Evolutionary conservation across 1,139 yeast species (phyloP), one percentile per base, ranked within the genome.

Genomic region (Magnusiomyces fungicola): DNA sequence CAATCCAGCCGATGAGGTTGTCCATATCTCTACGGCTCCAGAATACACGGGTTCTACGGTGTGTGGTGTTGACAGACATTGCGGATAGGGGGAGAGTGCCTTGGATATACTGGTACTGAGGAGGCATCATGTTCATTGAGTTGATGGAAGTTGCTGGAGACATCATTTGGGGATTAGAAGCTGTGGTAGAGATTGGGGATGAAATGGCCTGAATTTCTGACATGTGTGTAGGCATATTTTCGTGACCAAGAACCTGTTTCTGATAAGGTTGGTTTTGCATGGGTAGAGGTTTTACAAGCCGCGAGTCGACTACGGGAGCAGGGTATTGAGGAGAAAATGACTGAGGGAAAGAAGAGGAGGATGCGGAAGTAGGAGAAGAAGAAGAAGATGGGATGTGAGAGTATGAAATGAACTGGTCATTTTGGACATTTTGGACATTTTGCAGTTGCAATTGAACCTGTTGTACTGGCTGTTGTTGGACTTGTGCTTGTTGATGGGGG

Each of bases 21-120:
- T 50, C 53, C 53, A 50, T 50, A 29, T 50, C 53, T 6, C 45
- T 22, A 7, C 53, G 46, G 24, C 53, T 50, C 53, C 53, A 50
- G 29, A 50, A 50, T 6, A 50, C 53, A 18, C 53, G 49, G 22
- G 50, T 47, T 38, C 50, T 27, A 10, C 53, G 48, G 32, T 39
- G 30, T 6, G 43, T 9, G 3, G 7, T 23, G 43, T n/a, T n/a
- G 24, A n/a, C 25, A 14, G n/a, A 21, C 32, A 18, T 24, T 39
- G 32, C 39, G 10, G 12, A 16, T 16, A n/a, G 21, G 22, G 10
- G 19, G 10, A 18, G 21, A 14, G 18, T 34, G 12, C 34, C 9
- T 32, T 32, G 34, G 34, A n/a, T n/a, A n/a, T n/a, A n/a, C 34
- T 18, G 14, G 34, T n/a, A n/a, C 9, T 32, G 34, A 18, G 34